Base-by-base conservation (phyloP, 2,329 filamentous ascomycete genomes). In the Phaeosphaeriaceae sp. region DNA sequence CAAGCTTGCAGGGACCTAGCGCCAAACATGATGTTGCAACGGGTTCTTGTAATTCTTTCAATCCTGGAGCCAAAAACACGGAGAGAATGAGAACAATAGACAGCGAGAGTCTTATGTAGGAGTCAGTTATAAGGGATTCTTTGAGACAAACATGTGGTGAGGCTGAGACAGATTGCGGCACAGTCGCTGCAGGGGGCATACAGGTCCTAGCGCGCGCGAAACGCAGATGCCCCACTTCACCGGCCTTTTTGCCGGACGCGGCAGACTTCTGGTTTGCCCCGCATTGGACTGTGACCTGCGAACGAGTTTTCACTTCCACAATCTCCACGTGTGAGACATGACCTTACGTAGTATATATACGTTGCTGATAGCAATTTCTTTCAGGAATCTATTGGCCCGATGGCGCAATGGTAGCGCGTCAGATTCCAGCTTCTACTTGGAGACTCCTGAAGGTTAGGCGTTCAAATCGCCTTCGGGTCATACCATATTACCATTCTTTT, bases 331-430 rank as follows among this genome's bases (percentile, higher is more conserved):
- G 9, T 36, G 31, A 36, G 11, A 36, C 25, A 36, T 36, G 31
- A 15, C 13, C 3, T 36, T 36, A 13, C 31, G 31, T 36, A 15
- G 31, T 36, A 36, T 36, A 36, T 36, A 36, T 7, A 36, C 13
- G 31, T 36, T 13, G 13, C 11, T 3, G 3, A 7, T 11, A 36
- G 31, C 31, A 15, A 36, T 36, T 36, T 36, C 31, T 44, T 44
- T 44, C 41, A 44, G 41, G 41, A 44, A 44, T 44, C 41, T 19
- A 19, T 44, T 36, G 48, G 53, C 53, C 53, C 36, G 33, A 47
- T 53, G 51, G 51, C 51, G 58, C 58, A 60, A 60, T 49, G 58
- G 58, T 60, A 60, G 58, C 58, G 58, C 58, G 58, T 60, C 58
- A 56, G 58, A 57, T 61, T 61, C 58, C 58, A 61, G 58, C 42